A percentile compares a stretch with the other conserved stretches of the same genome.
Conservation (phyloP, 306 rosid genomes). For the Vicia villosa region DNA sequence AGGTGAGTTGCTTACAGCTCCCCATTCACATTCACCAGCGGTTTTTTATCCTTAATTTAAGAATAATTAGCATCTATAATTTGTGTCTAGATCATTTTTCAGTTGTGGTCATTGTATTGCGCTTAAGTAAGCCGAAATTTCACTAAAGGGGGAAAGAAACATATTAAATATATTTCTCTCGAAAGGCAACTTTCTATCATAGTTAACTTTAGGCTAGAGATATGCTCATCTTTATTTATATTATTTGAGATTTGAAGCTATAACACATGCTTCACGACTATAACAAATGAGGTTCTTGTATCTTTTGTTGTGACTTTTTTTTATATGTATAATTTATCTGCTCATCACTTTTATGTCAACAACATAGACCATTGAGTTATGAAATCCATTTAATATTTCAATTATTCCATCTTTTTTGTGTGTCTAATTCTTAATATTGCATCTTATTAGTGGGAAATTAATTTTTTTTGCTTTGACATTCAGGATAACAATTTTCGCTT, state of each 20-base stretch:
- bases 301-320: too few species aligned
- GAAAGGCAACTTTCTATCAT: not conserved
- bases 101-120: not conserved
- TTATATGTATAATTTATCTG: not conserved
- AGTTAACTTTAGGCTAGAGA: not conserved
- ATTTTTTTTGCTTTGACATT: not conserved
- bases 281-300: not conserved
- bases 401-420: not conserved
- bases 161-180: constrained; percentile 4
- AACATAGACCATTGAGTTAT: not conserved
- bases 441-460: not conserved
- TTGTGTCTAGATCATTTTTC: constrained; percentile 9
- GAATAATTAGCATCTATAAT: not conserved
- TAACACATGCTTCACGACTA: not conserved
- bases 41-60: not conserved
- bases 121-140: constrained; percentile 5
- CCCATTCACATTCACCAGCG: not conserved
- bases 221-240: not conserved
- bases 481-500: not conserved
- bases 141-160: not conserved
- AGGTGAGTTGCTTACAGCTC: constrained; percentile 57
- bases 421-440: not conserved
- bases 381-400: not conserved
- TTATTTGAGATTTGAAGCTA: not conserved
- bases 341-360: not conserved